A percentile compares a stretch with the other conserved stretches of the same genome.
Evolutionary conservation across 2,329 filamentous ascomycete species (phyloP).

Genomic region (Macrophomina tecta): DNA sequence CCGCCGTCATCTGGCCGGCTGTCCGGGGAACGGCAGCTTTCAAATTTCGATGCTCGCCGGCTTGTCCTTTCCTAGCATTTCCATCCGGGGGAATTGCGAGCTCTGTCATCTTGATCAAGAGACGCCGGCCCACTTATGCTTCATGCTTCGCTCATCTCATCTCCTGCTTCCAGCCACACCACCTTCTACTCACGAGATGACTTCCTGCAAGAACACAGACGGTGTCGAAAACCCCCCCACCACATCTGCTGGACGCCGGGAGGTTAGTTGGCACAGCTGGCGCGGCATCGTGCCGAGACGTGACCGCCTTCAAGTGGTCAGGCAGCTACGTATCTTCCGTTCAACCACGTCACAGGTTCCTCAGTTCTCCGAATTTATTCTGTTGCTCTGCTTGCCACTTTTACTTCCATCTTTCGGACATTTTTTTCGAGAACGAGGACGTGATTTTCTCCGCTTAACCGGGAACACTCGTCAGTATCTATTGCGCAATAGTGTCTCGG

Average conservation of each 20-base stretch:
- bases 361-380: background rate
- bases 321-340: constrained; percentile 8
- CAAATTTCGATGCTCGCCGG: constrained; percentile 24
- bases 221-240: background rate
- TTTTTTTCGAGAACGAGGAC: background rate
- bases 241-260: constrained; percentile 17
- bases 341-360: background rate
- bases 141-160: constrained; percentile 16
- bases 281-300: constrained; percentile 4
- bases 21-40: constrained; percentile 12
- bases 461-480: background rate
- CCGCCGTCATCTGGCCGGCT: background rate
- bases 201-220: background rate
- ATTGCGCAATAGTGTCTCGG: constrained; percentile 21
- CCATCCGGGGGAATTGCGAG: constrained; percentile 17
- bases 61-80: constrained; percentile 7
- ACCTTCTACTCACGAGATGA: background rate
- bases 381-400: background rate
- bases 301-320: background rate
- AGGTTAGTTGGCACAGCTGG: constrained; percentile 8
- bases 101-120: constrained; percentile 13
- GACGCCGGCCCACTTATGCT: constrained; percentile 15
- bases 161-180: constrained; percentile 5
- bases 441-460: constrained; percentile 17
- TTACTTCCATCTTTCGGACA: background rate